Conservation (phyloP, 805 yeast species). For the Peterozyma toletana region DNA sequence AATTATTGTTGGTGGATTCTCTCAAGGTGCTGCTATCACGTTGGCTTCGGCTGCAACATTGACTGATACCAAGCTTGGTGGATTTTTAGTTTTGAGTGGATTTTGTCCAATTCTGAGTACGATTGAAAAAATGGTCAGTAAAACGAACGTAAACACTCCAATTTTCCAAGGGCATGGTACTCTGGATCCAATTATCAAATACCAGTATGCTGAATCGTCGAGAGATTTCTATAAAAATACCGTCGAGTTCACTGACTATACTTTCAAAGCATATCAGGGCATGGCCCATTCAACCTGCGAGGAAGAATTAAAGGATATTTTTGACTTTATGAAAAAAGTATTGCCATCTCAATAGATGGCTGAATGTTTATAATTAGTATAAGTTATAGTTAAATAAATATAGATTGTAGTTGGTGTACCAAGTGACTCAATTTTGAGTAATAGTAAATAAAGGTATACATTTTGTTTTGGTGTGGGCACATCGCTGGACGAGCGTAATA, state of each 20-base stretch:
- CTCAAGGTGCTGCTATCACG: slow-evolving; percentile 87
- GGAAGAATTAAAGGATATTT: slow-evolving; percentile 55
- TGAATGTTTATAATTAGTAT: too few species aligned
- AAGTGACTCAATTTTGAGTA: too few species aligned
- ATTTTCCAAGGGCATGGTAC: slow-evolving; percentile 88
- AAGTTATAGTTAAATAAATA: too few species aligned
- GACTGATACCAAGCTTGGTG: slow-evolving; percentile 60
- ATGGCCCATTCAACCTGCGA: slow-evolving; percentile 63
- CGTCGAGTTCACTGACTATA: slow-evolving; percentile 39
- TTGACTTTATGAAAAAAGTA: slow-evolving; percentile 32
- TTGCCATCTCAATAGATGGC: slow-evolving; percentile 11
- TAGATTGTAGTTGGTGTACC: too few species aligned
- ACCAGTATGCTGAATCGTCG: slow-evolving; percentile 30
- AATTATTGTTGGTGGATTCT: slow-evolving; percentile 89
- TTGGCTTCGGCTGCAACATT: slow-evolving; percentile 50
- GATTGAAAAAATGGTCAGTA: slow-evolving; percentile 15
- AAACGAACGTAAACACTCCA: slow-evolving; percentile 58
- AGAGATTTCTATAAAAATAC: slow-evolving; percentile 34
- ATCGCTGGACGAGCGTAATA: too few species aligned
- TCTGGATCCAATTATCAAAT: slow-evolving; percentile 57
- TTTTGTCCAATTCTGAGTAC: slow-evolving; percentile 39
- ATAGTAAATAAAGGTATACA: too few species aligned
- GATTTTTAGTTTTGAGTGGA: slow-evolving; percentile 73
- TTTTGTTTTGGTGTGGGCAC: too few species aligned
- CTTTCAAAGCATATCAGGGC: slow-evolving; percentile 51